A percentile compares a stretch with the other conserved stretches of the same genome.
Evolutionary conservation across 106 monocot species (phyloP).

Genomic region (Dendrobium huoshanense): DNA sequence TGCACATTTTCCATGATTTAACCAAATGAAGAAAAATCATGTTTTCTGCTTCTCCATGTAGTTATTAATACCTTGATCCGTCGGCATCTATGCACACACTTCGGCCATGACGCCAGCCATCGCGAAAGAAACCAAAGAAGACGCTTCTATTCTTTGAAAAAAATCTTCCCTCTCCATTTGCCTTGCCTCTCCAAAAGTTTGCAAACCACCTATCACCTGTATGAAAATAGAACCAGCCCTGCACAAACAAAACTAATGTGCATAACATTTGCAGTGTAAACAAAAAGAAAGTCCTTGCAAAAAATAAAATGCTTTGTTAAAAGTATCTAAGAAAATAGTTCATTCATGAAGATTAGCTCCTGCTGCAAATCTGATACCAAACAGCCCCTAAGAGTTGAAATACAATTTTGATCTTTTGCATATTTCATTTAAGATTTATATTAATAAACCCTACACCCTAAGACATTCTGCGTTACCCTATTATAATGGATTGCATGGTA

Average conservation of each 20-base stretch:
- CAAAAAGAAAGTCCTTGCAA: neutral
- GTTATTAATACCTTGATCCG: slow-evolving; percentile 58
- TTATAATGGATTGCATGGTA: neutral
- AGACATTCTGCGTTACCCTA: too few species aligned
- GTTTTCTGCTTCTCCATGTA: neutral
- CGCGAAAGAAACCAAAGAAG: slow-evolving; percentile 68
- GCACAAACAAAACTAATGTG: slow-evolving; percentile 6
- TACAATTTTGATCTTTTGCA: too few species aligned
- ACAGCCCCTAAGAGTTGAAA: too few species aligned
- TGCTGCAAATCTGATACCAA: too few species aligned
- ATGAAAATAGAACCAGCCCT: slow-evolving; percentile 99
- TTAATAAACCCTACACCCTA: too few species aligned
- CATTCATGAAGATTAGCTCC: neutral
- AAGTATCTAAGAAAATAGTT: neutral
- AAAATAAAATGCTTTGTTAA: neutral
- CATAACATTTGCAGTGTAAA: neutral
- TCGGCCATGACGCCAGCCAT: slow-evolving; percentile 91
- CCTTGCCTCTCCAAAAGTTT: slow-evolving; percentile 94
- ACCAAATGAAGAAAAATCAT: too few species aligned
- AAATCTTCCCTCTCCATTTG: slow-evolving; percentile 87
- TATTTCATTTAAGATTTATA: too few species aligned
- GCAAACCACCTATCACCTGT: slow-evolving; percentile 90
- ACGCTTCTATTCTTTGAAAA: slow-evolving; percentile 68
- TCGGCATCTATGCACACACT: slow-evolving; percentile 54
- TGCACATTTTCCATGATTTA: too few species aligned